Base-by-base conservation (phyloP, 2,329 filamentous ascomycete genomes). In the Chrysoporthe cubensis region DNA sequence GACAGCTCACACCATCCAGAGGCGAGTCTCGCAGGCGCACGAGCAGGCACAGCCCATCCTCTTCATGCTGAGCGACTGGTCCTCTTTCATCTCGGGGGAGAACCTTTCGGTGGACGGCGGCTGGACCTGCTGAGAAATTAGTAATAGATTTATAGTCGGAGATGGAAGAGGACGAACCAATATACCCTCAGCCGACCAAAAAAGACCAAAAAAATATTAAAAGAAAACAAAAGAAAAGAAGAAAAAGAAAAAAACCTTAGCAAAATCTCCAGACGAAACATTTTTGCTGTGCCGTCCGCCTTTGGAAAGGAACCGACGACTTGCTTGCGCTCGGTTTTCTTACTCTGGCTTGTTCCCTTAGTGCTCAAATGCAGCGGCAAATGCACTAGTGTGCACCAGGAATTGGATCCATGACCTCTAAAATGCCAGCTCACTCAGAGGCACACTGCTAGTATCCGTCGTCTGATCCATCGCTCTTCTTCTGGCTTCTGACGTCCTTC, bases 61-160 rank as follows among this genome's bases (percentile, higher is more conserved):
- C 26, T 54, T 54, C 50, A 54, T 54, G 50, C 50, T 54, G 50
- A 54, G 50, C 21, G 50, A 54, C 7, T 54, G 50, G 50, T 54
- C 50, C 11, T 54, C 50, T 11, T 54, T 54, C 50, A 54, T 54
- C 26, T 54, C 50, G 7, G 50, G 50, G 26, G 50, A 54, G 50
- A 54, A 54, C 50, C 50, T 54, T 21, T 4, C 50, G 0, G 50
- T 54, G 11, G 50, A 54, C 11, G 50, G 50, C 11, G 50, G 50
- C 21, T 54, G 50, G 50, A 54, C 50, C 4, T 52, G 48, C 48
- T 52, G 21, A 52, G n/a, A 52, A 21, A 9, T 52, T 11, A 52
- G 26, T n/a, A 52, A 32, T 32, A n/a, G n/a, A 50, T 50, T n/a
- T 8, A 50, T 11, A 5, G 16, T 8, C 8, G 44, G 18, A 2